Evolutionary conservation across 23 red algal species (phyloP).

Genomic region (Cyanidiococcus yangmingshanensis): DNA sequence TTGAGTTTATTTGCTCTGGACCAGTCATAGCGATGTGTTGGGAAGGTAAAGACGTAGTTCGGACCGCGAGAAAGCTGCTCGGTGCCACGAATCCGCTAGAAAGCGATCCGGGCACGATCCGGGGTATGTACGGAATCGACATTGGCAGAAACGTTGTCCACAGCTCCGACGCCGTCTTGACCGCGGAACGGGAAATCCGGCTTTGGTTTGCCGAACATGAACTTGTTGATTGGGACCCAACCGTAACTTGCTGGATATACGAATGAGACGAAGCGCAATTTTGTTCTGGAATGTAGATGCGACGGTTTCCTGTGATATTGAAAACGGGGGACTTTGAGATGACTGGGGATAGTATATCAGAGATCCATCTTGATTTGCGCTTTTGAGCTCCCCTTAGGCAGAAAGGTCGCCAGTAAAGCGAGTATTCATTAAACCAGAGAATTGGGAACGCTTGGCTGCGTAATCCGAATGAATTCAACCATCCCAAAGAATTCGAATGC

Average conservation of each 20-base stretch:
- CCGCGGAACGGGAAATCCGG: slow-evolving; percentile 61
- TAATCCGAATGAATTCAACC: too few species aligned
- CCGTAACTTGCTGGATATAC: slow-evolving; percentile 67
- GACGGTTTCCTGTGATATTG: too few species aligned
- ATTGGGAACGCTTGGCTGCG: too few species aligned
- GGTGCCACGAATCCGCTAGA: slow-evolving; percentile 87
- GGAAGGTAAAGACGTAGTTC: slow-evolving; percentile 85
- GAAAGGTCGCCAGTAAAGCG: too few species aligned
- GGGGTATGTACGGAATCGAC: slow-evolving; percentile 72
- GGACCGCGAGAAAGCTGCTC: slow-evolving; percentile 64
- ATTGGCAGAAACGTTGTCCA: slow-evolving; percentile 75
- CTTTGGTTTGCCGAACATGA: slow-evolving; percentile 77
- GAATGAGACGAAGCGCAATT: slow-evolving; percentile 37
- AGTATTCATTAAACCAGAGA: too few species aligned
- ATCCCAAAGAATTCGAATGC: too few species aligned
- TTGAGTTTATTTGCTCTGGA: slow-evolving; percentile 62
- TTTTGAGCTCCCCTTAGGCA: too few species aligned
- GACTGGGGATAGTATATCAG: too few species aligned
- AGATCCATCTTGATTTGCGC: too few species aligned
- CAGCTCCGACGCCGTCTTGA: slow-evolving; percentile 64
- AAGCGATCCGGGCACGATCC: slow-evolving; percentile 82
- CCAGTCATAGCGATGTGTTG: slow-evolving; percentile 91
- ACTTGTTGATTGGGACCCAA: slow-evolving; percentile 56
- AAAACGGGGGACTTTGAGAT: too few species aligned
- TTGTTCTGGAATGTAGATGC: too few species aligned